A percentile compares a stretch with the other conserved stretches of the same genome.
These are phyloP conservation scores for Beauveria sp. DNA, from an alignment of 2,329 filamentous ascomycete genomes.

Conservation along the genomic window DNA sequence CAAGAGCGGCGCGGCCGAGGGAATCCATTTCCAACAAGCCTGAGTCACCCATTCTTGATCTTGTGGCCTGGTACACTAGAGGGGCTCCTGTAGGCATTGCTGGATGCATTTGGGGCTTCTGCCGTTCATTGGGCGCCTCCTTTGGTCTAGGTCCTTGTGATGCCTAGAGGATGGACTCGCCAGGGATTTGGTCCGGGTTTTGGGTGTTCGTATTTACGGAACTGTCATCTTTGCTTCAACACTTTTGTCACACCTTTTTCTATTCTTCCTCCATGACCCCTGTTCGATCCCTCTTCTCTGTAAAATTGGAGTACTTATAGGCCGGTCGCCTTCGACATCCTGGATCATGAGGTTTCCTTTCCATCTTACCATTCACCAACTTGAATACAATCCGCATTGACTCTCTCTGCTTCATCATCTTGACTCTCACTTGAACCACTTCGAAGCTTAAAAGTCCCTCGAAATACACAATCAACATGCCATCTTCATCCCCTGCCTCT, in stretches of 20 bases:
- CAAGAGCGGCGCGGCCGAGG: background rate
- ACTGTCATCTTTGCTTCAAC: background rate
- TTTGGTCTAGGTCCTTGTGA: background rate
- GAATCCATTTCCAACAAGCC: background rate
- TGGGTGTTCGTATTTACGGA: background rate
- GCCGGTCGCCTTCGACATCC: background rate
- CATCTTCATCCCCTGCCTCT: background rate
- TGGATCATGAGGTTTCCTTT: background rate
- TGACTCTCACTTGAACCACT: background rate
- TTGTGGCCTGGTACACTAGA: constrained; percentile 3
- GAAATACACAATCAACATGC: background rate
- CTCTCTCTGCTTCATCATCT: background rate
- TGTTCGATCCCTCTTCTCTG: background rate
- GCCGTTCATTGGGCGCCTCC: background rate
- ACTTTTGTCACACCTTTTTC: background rate
- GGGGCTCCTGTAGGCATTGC: constrained; percentile 1
- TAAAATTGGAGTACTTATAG: background rate
- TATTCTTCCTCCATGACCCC: background rate
- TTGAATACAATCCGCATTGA: background rate
- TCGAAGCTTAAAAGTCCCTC: no score
- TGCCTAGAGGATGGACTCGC: background rate
- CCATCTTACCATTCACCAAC: background rate
- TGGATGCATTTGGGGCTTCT: background rate
- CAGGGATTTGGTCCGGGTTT: background rate
- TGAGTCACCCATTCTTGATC: constrained; percentile 1